phyloP scores from a whole-genome alignment of 148 eudicot species.

The Rhododendron simsii region DNA sequence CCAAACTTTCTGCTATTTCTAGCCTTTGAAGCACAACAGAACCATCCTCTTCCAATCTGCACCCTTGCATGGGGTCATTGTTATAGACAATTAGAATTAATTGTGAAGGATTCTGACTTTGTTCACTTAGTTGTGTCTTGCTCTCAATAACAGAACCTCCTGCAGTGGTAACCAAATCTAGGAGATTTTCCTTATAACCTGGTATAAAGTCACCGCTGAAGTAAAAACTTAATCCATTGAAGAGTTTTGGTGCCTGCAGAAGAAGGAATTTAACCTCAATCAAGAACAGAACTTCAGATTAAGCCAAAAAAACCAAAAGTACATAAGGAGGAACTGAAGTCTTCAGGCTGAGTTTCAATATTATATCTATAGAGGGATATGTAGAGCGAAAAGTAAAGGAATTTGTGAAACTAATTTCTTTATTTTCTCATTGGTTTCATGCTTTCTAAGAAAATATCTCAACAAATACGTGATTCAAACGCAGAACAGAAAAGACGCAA shows the following conservation, averaged over 20 bases:
- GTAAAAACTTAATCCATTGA: conserved; percentile 47
- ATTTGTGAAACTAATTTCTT: background rate
- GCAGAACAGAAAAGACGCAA: background rate
- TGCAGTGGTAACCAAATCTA: conserved; percentile 51
- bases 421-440: background rate
- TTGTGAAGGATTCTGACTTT: conserved; percentile 2
- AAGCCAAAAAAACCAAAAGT: background rate
- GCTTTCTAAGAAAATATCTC: background rate
- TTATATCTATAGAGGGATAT: background rate
- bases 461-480: background rate
- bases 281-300: background rate
- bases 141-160: conserved; percentile 57
- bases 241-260: conserved; percentile 71
- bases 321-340: background rate
- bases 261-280: background rate
- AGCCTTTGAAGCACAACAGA: conserved; percentile 23
- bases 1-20: conserved; percentile 41
- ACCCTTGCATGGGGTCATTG: conserved; percentile 23
- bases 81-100: conserved; percentile 48
- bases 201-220: conserved; percentile 61
- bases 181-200: conserved; percentile 51
- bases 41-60: conserved; percentile 13
- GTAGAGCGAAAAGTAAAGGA: background rate
- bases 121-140: conserved; percentile 33
- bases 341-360: background rate